A percentile compares a stretch with the other conserved stretches of the same genome.
phyloP scores from a whole-genome alignment of 2,329 filamentous ascomycete species.

The Mycosphaerella sp. region DNA sequence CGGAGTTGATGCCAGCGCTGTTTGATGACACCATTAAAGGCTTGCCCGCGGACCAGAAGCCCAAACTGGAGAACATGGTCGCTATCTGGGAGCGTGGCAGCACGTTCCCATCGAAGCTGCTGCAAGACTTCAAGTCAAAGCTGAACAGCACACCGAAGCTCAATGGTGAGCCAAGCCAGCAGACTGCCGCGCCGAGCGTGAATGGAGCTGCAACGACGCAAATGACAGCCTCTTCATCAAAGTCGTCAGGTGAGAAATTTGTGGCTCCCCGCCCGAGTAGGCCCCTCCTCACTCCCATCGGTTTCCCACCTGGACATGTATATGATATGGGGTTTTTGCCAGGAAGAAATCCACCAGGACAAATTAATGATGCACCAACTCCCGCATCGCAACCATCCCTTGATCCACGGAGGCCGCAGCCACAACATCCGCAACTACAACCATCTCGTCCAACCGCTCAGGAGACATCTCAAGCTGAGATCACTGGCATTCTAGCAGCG shows the following conservation, averaged over 20 bases:
- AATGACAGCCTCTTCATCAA: not conserved
- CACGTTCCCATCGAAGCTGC: slow-evolving; percentile 77
- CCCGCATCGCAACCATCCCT: slow-evolving; percentile 8
- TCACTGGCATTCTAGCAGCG: slow-evolving; percentile 34
- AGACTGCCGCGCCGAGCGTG: slow-evolving; percentile 11
- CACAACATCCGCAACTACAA: slow-evolving; percentile 3
- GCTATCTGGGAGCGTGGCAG: slow-evolving; percentile 97
- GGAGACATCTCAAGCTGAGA: slow-evolving; percentile 27
- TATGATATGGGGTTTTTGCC: slow-evolving; percentile 30
- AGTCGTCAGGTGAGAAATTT: slow-evolving; percentile 27
- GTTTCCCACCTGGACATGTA: slow-evolving; percentile 29
- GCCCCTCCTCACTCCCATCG: slow-evolving; percentile 28
- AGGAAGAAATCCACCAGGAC: slow-evolving; percentile 13
- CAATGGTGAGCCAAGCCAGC: slow-evolving; percentile 15
- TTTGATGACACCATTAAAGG: slow-evolving; percentile 92
- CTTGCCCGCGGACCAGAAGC: slow-evolving; percentile 92
- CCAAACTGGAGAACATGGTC: slow-evolving; percentile 91
- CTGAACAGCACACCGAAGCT: slow-evolving; percentile 21
- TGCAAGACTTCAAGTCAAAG: slow-evolving; percentile 73
- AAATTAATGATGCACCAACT: slow-evolving; percentile 16
- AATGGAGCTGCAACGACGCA: not conserved
- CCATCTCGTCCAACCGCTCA: slow-evolving; percentile 14
- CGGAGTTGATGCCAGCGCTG: slow-evolving; percentile 83
- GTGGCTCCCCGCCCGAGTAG: slow-evolving; percentile 29
- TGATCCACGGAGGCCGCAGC: slow-evolving; percentile 12